Evolutionary conservation across 2,329 filamentous ascomycete genomes (phyloP), one percentile per base, ranked within the genome.

Genomic region (Scopulariopsis brevicaulis): DNA sequence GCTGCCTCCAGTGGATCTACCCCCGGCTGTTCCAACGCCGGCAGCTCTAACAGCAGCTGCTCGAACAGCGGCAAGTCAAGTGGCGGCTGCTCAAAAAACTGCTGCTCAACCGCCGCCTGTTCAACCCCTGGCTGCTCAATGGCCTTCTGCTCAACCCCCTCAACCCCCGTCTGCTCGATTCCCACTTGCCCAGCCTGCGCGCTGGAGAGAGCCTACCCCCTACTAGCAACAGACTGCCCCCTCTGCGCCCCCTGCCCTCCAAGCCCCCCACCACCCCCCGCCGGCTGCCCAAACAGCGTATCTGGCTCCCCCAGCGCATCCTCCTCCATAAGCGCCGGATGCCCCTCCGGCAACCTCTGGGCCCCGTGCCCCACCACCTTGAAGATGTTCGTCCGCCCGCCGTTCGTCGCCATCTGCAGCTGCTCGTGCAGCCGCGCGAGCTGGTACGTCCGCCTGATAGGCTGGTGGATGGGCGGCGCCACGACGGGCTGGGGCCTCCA

Each of bases 401-500:
- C 82, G 61, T 85, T 87, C 0, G 84, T 85, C 5, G 84, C 84
- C 63, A 82, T 81, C 61, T 84, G 79, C 5, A 88, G 70, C 68
- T 87, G 84, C 64, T 87, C 83, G 59, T 82, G 80, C 14, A 88
- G 74, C 24, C 84, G 77, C 12, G 82, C 77, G 10, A 84, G 76
- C 62, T 85, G 79, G 62, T 87, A 87, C 60, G 83, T 79, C 12
- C 82, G 76, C 64, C 80, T 81, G 59, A 87, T 84, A 3, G 84
- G 83, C 5, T 76, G 72, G 62, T 85, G 81, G 1, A 82, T 68
- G 3, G 75, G 81, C 66, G 89, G 84, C 8, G 85, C 83, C 32
- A 90, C 80, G 4, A 96, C 74, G 0, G 93, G 92, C 62, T 86
- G 84, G 0, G 93, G 92, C 51, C 84, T 85, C 74, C 89, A 90